Evolutionary conservation across 106 monocot species (phyloP).

Genomic region (Dioscorea zingiberensis): DNA sequence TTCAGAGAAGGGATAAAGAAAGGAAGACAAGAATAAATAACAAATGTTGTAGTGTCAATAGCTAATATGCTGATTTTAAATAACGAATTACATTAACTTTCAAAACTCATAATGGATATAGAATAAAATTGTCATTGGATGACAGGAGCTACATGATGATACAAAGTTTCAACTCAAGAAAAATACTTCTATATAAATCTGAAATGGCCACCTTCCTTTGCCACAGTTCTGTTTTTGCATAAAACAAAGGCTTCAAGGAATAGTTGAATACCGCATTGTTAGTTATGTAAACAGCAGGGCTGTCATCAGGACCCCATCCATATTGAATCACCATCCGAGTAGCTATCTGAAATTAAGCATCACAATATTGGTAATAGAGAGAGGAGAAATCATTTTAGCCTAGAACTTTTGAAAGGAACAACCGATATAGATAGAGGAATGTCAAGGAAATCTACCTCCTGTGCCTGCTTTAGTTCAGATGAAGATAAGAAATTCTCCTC

Average conservation of each 20-base stretch:
- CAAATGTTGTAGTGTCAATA: not conserved
- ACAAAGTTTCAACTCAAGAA: too few relatives aligned
- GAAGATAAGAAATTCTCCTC: constrained; percentile 82
- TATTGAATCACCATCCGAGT: constrained; percentile 90
- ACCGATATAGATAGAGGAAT: not conserved
- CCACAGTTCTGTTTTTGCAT: not conserved
- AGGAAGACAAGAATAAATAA: not conserved
- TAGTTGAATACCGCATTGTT: constrained; percentile 49
- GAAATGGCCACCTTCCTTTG: too few relatives aligned
- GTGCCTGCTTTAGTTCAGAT: constrained; percentile 75
- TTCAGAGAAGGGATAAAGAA: constrained; percentile 5
- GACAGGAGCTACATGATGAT: too few relatives aligned
- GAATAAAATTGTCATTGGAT: too few relatives aligned
- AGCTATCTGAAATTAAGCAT: constrained; percentile 50
- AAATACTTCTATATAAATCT: too few relatives aligned
- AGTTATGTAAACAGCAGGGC: constrained; percentile 70
- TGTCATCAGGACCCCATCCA: constrained; percentile 96
- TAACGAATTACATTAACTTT: too few relatives aligned
- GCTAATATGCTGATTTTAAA: too few relatives aligned
- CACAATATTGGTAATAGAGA: not conserved
- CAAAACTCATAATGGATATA: too few relatives aligned
- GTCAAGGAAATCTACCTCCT: constrained; percentile 43
- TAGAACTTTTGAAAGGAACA: too few relatives aligned
- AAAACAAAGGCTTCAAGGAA: not conserved
- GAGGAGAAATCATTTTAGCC: not conserved